A percentile compares a stretch with the other conserved stretches of the same genome.
phyloP scores from a whole-genome alignment of 768 basidiomycete species.

The Phaeotremella fagi region DNA sequence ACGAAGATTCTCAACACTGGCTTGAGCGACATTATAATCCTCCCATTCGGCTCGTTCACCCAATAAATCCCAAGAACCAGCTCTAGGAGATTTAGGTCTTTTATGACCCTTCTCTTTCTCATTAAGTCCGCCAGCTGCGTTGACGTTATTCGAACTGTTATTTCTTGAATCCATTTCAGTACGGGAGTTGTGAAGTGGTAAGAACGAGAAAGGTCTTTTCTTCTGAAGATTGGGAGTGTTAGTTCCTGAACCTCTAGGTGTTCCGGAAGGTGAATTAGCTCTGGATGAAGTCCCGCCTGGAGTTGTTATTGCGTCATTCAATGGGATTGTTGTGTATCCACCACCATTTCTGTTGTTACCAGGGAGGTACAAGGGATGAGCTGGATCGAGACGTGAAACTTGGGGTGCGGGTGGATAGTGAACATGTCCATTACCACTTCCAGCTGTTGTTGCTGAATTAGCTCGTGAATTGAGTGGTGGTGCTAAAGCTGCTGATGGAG shows the following conservation, averaged over 20 bases:
- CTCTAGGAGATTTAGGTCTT: constrained; percentile 20
- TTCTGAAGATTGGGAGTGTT: neutral
- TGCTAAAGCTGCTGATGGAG: constrained; percentile 3
- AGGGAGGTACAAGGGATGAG: constrained; percentile 1
- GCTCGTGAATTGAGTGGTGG: constrained; percentile 7
- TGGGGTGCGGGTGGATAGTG: constrained; percentile 38
- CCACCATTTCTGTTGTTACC: constrained; percentile 6
- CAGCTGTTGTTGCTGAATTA: constrained; percentile 5
- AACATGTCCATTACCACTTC: constrained; percentile 6
- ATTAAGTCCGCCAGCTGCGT: neutral
- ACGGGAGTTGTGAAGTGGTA: neutral
- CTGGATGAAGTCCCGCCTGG: neutral
- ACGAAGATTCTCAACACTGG: constrained; percentile 41
- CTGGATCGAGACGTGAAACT: neutral
- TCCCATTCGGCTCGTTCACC: constrained; percentile 47
- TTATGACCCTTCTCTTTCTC: constrained; percentile 16
- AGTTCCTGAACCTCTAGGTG: neutral
- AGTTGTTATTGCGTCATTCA: constrained; percentile 13
- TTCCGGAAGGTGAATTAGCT: neutral
- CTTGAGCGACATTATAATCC: constrained; percentile 43
- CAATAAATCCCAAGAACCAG: constrained; percentile 35
- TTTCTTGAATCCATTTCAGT: neutral
- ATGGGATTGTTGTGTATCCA: constrained; percentile 28
- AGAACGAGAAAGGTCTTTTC: neutral
- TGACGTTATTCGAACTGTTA: neutral